Evolutionary conservation across 768 basidiomycete species (phyloP), one percentile per base, ranked within the genome.

Genomic region (Krasilnikovozyma curviuscula): DNA sequence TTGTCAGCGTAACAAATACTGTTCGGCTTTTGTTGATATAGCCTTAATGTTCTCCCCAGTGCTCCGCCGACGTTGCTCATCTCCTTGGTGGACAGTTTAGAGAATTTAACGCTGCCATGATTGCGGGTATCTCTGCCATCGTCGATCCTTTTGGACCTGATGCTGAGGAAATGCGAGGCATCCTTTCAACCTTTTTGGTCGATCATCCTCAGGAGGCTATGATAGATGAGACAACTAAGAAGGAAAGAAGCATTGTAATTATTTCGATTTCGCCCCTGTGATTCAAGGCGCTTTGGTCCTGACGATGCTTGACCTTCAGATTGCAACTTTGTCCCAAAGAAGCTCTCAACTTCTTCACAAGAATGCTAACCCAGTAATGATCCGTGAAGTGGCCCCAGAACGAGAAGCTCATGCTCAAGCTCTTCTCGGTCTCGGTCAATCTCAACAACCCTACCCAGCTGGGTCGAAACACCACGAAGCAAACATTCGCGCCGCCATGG

Each of bases 91-190:
- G 50, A n/a, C 50, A 49, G 46, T 53, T 48, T 27, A 19, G 40
- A 19, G 50, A 46, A 34, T 38, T 52, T 28, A 40, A 49, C 37
- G 30, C 47, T 8, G 48, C 38, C 37, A 29, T 88, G 82, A 79
- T 86, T 46, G 78, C 79, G 53, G 81, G 84, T 10, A 83, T 88
- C 44, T 83, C 83, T 60, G 73, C 85, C 43, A 76, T 82, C 43
- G 67, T 86, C 25, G 75, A 86, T 53, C 83, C 81, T 2, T 75
- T 68, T 31, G 83, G 82, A 3, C 68, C 71, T 54, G 71, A 81
- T 56, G 75, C 77, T 5, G 70, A 67, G 5, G 70, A 68, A 35
- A 84, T 88, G 82, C 79, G 81, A 57, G 68, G 72, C 33, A 81
- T 88, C 40, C 64, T 88, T 55, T 82, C 85, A 50, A 72, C 69